A percentile compares a stretch with the other conserved stretches of the same genome.
These are phyloP conservation scores for Oenanthe javanica DNA, from an alignment of 140 eudicot genomes.

Conservation along the genomic window DNA sequence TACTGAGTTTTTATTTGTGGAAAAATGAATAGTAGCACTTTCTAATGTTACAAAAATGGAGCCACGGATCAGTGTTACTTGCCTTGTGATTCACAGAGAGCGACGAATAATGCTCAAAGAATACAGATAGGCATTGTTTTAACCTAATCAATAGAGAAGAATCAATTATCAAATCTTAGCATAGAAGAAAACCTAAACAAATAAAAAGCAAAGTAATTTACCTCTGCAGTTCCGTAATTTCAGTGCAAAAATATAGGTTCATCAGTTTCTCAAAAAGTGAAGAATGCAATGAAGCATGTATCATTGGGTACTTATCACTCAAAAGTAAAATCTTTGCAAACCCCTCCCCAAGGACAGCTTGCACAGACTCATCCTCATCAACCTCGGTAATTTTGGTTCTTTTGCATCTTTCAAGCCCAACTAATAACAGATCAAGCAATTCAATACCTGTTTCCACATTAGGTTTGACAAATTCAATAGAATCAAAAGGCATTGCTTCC, in stretches of 20 bases:
- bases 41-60: background rate
- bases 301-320: slow-evolving; percentile 61
- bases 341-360: slow-evolving; percentile 81
- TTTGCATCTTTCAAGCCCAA: slow-evolving; percentile 45
- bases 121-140: slow-evolving; percentile 88
- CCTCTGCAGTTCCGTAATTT: slow-evolving; percentile 45
- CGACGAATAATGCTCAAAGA: slow-evolving; percentile 92
- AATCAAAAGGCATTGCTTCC: slow-evolving; percentile 21
- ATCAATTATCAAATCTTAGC: too few species aligned
- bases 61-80: slow-evolving; percentile 17
- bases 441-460: slow-evolving; percentile 39
- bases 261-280: slow-evolving; percentile 57
- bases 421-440: slow-evolving; percentile 53
- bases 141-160: slow-evolving; percentile 18
- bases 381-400: slow-evolving; percentile 27
- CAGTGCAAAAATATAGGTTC: slow-evolving; percentile 55
- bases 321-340: slow-evolving; percentile 79
- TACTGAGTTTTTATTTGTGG: too few species aligned
- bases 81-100: slow-evolving; percentile 90
- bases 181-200: too few species aligned
- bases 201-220: too few species aligned
- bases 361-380: slow-evolving; percentile 65
- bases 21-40: background rate
- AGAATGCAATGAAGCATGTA: slow-evolving; percentile 48
- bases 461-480: slow-evolving; percentile 31